Percentiles rank a stretch among this genome's conserved stretches.
Evolutionary conservation across 495 filamentous ascomycete genomes (phyloP).

Genomic region (Aspergillus homomorphus): DNA sequence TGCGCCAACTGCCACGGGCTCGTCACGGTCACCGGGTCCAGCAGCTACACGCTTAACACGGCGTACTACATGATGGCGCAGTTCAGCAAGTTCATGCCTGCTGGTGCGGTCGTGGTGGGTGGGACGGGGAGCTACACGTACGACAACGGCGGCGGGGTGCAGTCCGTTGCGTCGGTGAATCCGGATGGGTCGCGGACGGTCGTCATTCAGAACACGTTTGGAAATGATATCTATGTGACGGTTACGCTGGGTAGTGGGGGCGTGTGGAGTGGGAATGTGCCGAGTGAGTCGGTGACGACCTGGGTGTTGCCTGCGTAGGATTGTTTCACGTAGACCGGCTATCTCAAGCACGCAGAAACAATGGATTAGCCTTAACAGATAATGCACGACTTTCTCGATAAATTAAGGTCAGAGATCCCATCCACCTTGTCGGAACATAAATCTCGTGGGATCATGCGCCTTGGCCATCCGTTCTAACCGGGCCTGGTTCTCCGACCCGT

Average conservation of each 20-base stretch:
- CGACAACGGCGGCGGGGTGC: slow-evolving; percentile 37
- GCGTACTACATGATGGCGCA: slow-evolving; percentile 59
- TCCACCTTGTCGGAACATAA: slow-evolving; percentile 14
- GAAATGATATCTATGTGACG: slow-evolving; percentile 48
- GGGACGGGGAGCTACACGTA: slow-evolving; percentile 49
- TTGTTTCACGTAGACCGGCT: too few relatives aligned
- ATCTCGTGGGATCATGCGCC: slow-evolving; percentile 30
- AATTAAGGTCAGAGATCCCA: slow-evolving; percentile 3
- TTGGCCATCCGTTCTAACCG: slow-evolving; percentile 24
- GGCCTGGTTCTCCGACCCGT: slow-evolving; percentile 26
- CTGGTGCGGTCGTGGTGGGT: slow-evolving; percentile 44
- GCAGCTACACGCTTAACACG: slow-evolving; percentile 42
- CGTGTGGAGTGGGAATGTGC: slow-evolving; percentile 50
- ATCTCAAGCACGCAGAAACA: too few relatives aligned
- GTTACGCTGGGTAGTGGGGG: slow-evolving; percentile 41
- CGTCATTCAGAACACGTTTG: slow-evolving; percentile 52
- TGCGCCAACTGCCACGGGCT: slow-evolving; percentile 50
- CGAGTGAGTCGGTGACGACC: slow-evolving; percentile 47
- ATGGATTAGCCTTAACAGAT: too few relatives aligned
- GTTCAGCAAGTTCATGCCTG: slow-evolving; percentile 55
- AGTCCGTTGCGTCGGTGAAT: slow-evolving; percentile 50
- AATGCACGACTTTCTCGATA: too few relatives aligned
- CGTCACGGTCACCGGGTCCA: slow-evolving; percentile 41
- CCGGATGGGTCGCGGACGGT: slow-evolving; percentile 50
- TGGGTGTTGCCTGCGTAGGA: slow-evolving; percentile 45